Evolutionary conservation across 805 yeast species (phyloP).

Genomic region (Starmerella sirachaensis): DNA sequence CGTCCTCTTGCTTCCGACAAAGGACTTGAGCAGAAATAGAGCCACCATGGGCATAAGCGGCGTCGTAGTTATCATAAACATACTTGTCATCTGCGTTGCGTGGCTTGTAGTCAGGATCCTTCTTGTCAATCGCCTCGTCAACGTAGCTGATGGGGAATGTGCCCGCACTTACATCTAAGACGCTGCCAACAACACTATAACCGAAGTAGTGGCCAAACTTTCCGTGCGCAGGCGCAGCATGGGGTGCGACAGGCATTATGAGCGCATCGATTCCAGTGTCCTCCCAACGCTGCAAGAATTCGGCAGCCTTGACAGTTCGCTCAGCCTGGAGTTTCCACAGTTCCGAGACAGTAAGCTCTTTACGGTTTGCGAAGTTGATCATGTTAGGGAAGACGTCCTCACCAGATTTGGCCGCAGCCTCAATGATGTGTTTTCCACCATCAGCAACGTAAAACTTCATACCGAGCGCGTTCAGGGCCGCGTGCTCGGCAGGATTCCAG

Average conservation of each 20-base stretch:
- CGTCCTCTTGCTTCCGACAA: slow-evolving; percentile 47
- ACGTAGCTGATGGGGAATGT: slow-evolving; percentile 4
- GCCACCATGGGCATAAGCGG: slow-evolving; percentile 38
- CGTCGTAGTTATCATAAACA: slow-evolving; percentile 31
- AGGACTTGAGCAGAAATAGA: slow-evolving; percentile 48
- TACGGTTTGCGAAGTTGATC: background rate
- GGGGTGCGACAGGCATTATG: slow-evolving; percentile 6
- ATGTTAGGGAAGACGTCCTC: slow-evolving; percentile 26
- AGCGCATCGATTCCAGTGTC: slow-evolving; percentile 2
- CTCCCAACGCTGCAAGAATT: slow-evolving; percentile 1
- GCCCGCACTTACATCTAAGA: slow-evolving; percentile 34
- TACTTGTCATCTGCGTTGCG: slow-evolving; percentile 3
- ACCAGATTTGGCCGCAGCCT: slow-evolving; percentile 31
- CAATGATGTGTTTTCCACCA: slow-evolving; percentile 33
- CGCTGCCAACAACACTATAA: slow-evolving; percentile 36
- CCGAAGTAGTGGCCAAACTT: slow-evolving; percentile 15
- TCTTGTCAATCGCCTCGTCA: slow-evolving; percentile 28
- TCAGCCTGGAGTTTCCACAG: slow-evolving; percentile 1
- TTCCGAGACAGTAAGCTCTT: background rate
- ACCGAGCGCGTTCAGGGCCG: slow-evolving; percentile 28
- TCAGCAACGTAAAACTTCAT: slow-evolving; percentile 1
- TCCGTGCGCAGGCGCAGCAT: slow-evolving; percentile 2
- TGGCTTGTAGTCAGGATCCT: slow-evolving; percentile 23
- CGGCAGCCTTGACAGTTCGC: background rate
- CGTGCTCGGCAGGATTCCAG: slow-evolving; percentile 35